Base-by-base conservation (phyloP, 2,329 filamentous ascomycete genomes). In the Colletotrichum orchidophilum region DNA sequence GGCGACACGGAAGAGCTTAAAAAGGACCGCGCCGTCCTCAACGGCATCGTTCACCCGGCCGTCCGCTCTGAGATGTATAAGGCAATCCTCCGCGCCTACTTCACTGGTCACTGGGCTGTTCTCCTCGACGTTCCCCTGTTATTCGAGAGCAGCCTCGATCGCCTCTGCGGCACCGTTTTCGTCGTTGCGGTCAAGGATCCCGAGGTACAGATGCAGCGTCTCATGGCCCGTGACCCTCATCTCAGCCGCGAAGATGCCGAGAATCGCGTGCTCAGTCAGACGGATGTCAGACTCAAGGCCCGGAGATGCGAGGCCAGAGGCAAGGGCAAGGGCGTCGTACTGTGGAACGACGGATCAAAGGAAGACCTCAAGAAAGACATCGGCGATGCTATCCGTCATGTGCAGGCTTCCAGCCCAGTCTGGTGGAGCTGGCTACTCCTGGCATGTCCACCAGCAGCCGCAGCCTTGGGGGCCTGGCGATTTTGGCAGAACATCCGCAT, bases 101-200 rank as follows among this genome's bases (percentile, higher is more conserved):
- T 96, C 15, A 82, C 82, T 1, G 96, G 96, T 0, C 80, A 91
- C 78, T 96, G 96, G 94, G 95, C 95, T 0, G 94, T 97, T 4
- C 92, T 99, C 42, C 86, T 98, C 18, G 96, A 99, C 79, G 92
- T 99, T 9, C 96, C 96, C 62, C 84, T 99, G 64, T 87, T 99
- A 52, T 98, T 98, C 76, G 96, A 99, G 85, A 92, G 91, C 75
- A 90, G 91, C 2, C 91, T 97, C 81, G 96, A 99, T 81, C 85
- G 90, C 50, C 89, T 97, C 75, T 98, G 95, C 78, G 95, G 95
- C 4, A 91, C 91, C 0, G 93, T 97, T 18, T 83, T 97, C 71
- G 95, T 99, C 0, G 96, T 98, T 2, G 95, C 92, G 0, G 95
- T 98, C 24, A 86, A 83, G 12, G 94, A 97, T 75, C 92, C 94